phyloP scores from a whole-genome alignment of 371 early-diverging fungal genomes.

The Mortierella sp. region DNA sequence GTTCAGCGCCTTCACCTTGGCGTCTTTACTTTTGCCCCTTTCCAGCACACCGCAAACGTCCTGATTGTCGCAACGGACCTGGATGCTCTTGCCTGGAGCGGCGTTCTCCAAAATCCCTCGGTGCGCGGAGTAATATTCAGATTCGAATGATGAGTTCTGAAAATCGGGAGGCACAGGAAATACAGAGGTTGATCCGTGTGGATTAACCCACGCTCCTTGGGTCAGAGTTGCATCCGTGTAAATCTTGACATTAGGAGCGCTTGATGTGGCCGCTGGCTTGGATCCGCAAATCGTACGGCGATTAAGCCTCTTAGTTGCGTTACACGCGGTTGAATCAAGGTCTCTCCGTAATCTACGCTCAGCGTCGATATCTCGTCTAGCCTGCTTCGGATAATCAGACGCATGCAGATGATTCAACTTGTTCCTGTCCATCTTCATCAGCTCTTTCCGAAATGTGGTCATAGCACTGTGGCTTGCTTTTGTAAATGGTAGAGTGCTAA shows the following conservation, averaged over 20 bases:
- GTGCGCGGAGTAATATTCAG: background rate
- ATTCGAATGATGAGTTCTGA: background rate
- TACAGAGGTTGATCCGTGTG: background rate
- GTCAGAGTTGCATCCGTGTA: background rate
- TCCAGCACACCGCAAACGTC: background rate
- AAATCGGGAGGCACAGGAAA: background rate
- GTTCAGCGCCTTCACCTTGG: background rate
- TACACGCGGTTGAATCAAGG: conserved; percentile 20
- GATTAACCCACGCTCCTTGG: background rate
- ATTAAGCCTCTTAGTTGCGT: too few species aligned
- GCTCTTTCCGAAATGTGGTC: background rate
- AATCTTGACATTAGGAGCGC: background rate
- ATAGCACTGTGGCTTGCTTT: background rate
- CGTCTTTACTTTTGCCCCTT: background rate
- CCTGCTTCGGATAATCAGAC: background rate
- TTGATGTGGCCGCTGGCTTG: background rate
- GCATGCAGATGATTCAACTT: background rate
- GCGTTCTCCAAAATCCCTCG: background rate
- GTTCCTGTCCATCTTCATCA: background rate
- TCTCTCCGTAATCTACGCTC: background rate
- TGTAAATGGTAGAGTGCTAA: too few species aligned
- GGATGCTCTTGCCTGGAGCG: background rate
- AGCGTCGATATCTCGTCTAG: background rate
- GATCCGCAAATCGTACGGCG: too few species aligned
- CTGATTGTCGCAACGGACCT: background rate